Evolutionary conservation across 257 asterid genomes (phyloP), one percentile per base, ranked within the genome.

Genomic region (Oldenlandia corymbosa): DNA sequence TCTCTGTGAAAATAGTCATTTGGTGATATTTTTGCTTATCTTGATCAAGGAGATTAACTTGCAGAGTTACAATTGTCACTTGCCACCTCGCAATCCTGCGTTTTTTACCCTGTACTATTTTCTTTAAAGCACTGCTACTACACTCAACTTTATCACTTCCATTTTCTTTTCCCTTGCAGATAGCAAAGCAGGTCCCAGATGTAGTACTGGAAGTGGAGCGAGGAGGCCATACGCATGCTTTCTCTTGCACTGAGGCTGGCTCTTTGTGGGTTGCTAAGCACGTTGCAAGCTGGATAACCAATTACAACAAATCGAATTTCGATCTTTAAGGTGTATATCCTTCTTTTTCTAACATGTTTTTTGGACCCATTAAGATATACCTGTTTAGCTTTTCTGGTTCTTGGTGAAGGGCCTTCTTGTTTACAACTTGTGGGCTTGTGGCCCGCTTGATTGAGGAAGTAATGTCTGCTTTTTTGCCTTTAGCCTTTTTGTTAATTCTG

Each of bases 231-330:
- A 73, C 97, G 46, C 98, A 87, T 53, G 81, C 95, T 41, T 92
- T 92, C 82, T 85, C 88, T n/a, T 92, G 98, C 83, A 77, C 83
- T 7, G 83, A 80, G 36, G 84, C 79, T 42, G 98, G 98, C 37
- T 85, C 98, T 0, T 65, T 41, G 0, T 89, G 95, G 88, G 92
- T 82, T 63, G 96, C 98, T 55, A 75, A 74, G 41, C 87, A 80
- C 34, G 93, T 85, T 26, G 77, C 84, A 1, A 71, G 64, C 69
- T 75, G 87, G 76, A 86, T 91, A 73, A 73, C 68, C 55, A 78
- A 65, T 26, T 62, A 51, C 58, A n/a, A n/a, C n/a, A 0, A 63
- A 7, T 71, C 71, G 27, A 71, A 24, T 34, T 57, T 12, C 39
- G 48, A 47, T 36, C 23, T 43, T 46, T 54, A 24, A 70, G 59